Evolutionary conservation across 495 filamentous ascomycete species (phyloP), one percentile per base, ranked within the genome.

Genomic region (Recurvomyces mirabilis): DNA sequence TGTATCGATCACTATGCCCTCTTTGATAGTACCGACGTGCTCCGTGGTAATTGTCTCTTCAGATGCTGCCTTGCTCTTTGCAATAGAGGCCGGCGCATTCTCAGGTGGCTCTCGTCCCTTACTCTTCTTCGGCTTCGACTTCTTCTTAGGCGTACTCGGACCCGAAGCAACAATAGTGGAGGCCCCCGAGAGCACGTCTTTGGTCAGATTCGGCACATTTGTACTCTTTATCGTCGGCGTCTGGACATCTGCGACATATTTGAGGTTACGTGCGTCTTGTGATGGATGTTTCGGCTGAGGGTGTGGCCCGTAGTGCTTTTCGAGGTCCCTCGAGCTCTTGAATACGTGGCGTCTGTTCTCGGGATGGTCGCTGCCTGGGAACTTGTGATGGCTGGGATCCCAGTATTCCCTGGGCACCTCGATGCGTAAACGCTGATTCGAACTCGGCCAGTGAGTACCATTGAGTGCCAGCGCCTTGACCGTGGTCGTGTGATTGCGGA

Each of bases 351-450:
- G 15, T 3, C 4, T 4, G 5, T 38, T 2, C 24, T 28, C 19
- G 6, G n/a, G 32, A 14, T 38, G 14, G 20, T 19, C 25, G 18
- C 36, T 7, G 18, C 46, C 37, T 3, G 46, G 37, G 19, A 24
- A 49, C 21, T 17, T 11, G 18, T 13, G 7, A 20, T 41, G 30
- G n/a, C 1, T 36, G 20, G 30, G 14, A 19, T 46, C 42, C 42
- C 42, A 52, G 15, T 30, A 47, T 31, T 52, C 38, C n/a, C 21
- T 23, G 5, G 49, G 26, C 22, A 52, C 49, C 23, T 47, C 37
- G 12, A 52, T 15, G n/a, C 25, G 26, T 5, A 47, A 12, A 11
- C 1, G 25, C 19, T 11, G 11, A 19, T 12, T 10, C 15, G 10
- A 17, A 3, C 10, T 9, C 4, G 7, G 10, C 15, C 34, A 37